Evolutionary conservation across 1,284 basidiomycete genomes (phyloP).

Genomic region (Boletellus dicymbophilus): DNA sequence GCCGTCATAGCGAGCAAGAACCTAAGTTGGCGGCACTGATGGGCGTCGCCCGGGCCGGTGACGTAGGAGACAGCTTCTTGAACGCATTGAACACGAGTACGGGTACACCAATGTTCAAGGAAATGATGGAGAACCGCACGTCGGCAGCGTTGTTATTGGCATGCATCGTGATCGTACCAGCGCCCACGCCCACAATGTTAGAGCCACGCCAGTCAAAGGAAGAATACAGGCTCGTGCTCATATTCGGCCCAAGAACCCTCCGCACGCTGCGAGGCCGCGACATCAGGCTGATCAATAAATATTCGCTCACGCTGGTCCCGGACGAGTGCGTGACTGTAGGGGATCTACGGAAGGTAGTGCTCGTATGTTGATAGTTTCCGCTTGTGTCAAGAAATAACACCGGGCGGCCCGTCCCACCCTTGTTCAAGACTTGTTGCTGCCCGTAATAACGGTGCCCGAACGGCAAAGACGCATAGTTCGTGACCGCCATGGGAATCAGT

Average conservation of each 20-base stretch:
- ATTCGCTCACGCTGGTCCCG: conserved; percentile 23
- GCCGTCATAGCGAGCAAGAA: conserved; percentile 19
- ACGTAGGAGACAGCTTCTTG: conserved; percentile 9
- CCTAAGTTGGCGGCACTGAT: conserved; percentile 12
- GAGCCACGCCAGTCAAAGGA: neutral
- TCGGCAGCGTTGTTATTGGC: neutral
- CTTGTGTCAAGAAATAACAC: conserved; percentile 1
- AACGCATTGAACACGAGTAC: conserved; percentile 10
- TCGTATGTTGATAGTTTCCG: neutral
- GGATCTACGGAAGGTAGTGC: conserved; percentile 4
- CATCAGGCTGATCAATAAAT: conserved; percentile 17
- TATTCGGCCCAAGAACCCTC: conserved; percentile 2
- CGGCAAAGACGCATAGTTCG: conserved; percentile 20
- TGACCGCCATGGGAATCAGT: conserved; percentile 19
- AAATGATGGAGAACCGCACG: conserved; percentile 11
- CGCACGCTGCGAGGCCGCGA: conserved; percentile 13
- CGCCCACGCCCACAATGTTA: neutral
- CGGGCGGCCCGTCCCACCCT: neutral
- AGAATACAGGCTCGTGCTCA: neutral
- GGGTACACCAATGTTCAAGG: too few species aligned
- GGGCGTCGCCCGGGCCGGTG: conserved; percentile 10
- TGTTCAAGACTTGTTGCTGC: conserved; percentile 7
- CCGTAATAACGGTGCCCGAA: conserved; percentile 24
- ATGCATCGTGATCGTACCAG: neutral
- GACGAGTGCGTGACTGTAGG: conserved; percentile 18